Evolutionary conservation across 345 rosid species (phyloP).

Genomic region (Reutealis trisperma): DNA sequence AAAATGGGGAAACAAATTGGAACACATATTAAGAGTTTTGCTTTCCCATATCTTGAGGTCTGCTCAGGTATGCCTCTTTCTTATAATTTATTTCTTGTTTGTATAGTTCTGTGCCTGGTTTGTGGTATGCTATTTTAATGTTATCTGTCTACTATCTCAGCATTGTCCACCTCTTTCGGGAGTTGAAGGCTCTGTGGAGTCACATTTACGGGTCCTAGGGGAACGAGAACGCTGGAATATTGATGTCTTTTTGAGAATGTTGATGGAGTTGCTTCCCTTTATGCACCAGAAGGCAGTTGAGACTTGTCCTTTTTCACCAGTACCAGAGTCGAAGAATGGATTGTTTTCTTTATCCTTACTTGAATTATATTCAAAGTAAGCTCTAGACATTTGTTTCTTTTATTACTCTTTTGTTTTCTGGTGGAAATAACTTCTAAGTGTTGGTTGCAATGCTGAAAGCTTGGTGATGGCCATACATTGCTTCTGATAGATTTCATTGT

Average conservation of each 20-base stretch:
- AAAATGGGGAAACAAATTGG: constrained; percentile 85
- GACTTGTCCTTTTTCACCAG: constrained; percentile 79
- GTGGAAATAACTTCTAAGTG: neutral
- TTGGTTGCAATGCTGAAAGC: constrained; percentile 2
- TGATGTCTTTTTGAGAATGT: constrained; percentile 85
- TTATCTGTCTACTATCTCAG: constrained; percentile 41
- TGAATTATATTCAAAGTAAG: constrained; percentile 74
- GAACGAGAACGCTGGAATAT: constrained; percentile 94
- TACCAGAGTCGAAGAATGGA: constrained; percentile 44
- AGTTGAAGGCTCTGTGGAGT: constrained; percentile 92
- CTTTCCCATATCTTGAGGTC: constrained; percentile 74
- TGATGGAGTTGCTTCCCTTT: constrained; percentile 73
- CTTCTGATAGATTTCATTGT: constrained; percentile 27
- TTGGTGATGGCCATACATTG: constrained; percentile 12
- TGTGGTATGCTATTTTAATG: constrained; percentile 7
- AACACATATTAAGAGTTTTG: constrained; percentile 68
- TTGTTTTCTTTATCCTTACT: constrained; percentile 57
- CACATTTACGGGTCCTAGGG: constrained; percentile 83
- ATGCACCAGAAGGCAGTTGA: constrained; percentile 66
- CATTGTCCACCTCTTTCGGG: constrained; percentile 93
- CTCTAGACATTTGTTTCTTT: constrained; percentile 5
- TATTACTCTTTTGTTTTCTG: neutral
- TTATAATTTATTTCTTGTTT: constrained; percentile 10
- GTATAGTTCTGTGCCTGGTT: neutral
- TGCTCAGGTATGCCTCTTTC: constrained; percentile 64